phyloP scores from a whole-genome alignment of 2,329 filamentous ascomycete species.

The Diaporthe humulicola region DNA sequence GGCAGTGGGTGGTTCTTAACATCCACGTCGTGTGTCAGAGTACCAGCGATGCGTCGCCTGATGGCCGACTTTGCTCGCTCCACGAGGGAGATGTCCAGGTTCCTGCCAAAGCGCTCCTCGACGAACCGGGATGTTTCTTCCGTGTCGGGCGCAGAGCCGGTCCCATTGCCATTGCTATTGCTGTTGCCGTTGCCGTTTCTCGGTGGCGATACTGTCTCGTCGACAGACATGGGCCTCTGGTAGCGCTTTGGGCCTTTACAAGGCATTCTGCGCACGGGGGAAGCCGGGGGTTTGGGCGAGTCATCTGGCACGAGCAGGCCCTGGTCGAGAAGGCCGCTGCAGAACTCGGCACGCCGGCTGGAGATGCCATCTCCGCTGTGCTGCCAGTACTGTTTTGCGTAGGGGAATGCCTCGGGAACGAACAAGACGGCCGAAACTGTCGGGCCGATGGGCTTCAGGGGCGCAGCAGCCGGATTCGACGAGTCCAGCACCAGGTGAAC shows the following conservation, averaged over 20 bases:
- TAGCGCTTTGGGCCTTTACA: slow-evolving; percentile 85
- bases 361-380: slow-evolving; percentile 94
- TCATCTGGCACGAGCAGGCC: slow-evolving; percentile 64
- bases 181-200: slow-evolving; percentile 37
- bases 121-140: slow-evolving; percentile 85
- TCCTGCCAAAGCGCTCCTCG: slow-evolving; percentile 94
- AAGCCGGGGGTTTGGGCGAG: slow-evolving; percentile 40
- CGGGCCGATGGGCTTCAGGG: slow-evolving; percentile 68
- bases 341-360: slow-evolving; percentile 92
- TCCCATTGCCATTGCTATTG: slow-evolving; percentile 42
- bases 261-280: slow-evolving; percentile 51
- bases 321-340: slow-evolving; percentile 79
- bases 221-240: slow-evolving; percentile 68
- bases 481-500: slow-evolving; percentile 75
- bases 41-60: slow-evolving; percentile 87
- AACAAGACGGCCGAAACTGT: slow-evolving; percentile 80
- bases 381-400: slow-evolving; percentile 97
- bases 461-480: slow-evolving; percentile 62
- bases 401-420: slow-evolving; percentile 72
- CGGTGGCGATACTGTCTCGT: slow-evolving; percentile 45
- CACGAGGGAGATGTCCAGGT: slow-evolving; percentile 84
- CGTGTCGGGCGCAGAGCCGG: slow-evolving; percentile 52
- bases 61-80: slow-evolving; percentile 89
- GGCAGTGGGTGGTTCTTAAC: slow-evolving; percentile 66
- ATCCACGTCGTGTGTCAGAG: slow-evolving; percentile 80